phyloP scores from a whole-genome alignment of 176 grass and related monocot genomes.

The Carex scoparia region DNA sequence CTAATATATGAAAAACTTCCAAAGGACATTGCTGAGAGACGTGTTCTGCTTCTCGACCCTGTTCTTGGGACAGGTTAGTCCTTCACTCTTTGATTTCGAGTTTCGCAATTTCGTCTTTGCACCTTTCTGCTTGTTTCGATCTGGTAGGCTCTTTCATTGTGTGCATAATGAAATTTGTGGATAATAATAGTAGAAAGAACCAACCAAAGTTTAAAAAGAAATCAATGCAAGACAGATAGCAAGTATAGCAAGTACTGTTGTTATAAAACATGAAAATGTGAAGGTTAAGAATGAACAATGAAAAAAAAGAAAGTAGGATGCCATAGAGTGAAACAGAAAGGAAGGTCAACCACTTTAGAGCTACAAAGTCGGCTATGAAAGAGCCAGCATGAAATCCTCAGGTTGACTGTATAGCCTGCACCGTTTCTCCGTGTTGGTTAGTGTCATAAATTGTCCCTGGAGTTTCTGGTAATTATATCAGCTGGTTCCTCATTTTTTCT shows the following conservation, averaged over 20 bases:
- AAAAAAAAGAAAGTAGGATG: neutral
- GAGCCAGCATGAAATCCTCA: neutral
- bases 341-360: neutral
- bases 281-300: neutral
- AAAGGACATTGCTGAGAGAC: constrained; percentile 91
- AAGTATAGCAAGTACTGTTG: neutral
- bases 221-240: neutral
- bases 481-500: neutral
- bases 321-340: neutral
- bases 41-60: constrained; percentile 97
- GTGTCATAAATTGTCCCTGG: neutral
- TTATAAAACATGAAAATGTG: neutral
- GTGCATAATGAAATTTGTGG: neutral
- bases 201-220: neutral
- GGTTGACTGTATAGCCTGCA: neutral
- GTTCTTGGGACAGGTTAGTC: constrained; percentile 93
- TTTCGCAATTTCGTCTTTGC: neutral
- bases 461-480: neutral
- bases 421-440: neutral
- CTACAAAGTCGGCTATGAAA: neutral
- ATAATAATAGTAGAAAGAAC: neutral
- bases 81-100: neutral
- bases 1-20: constrained; percentile 94
- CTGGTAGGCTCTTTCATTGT: neutral
- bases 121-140: neutral